Evolutionary conservation across 495 filamentous ascomycete species (phyloP).

Genomic region (Letharia lupina): DNA sequence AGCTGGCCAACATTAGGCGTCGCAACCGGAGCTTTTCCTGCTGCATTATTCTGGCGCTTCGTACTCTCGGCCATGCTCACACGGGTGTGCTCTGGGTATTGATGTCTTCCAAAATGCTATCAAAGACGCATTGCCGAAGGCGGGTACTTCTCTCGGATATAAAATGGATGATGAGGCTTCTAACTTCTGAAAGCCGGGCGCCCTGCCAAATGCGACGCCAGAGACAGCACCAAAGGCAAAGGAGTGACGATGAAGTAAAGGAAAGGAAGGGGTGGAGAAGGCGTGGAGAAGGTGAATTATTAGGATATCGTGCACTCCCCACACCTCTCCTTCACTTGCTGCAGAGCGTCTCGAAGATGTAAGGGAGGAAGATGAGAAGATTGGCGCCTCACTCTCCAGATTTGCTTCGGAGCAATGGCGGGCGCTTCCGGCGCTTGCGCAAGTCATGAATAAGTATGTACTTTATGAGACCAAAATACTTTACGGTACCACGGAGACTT

Average conservation of each 20-base stretch:
- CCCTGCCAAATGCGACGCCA: neutral
- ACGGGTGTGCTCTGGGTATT: conserved; percentile 22
- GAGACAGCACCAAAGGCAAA: conserved; percentile 11
- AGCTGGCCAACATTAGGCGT: conserved; percentile 20
- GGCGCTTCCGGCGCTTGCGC: conserved; percentile 10
- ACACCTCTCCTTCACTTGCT: conserved; percentile 17
- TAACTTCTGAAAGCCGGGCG: neutral
- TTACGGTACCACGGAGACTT: no score
- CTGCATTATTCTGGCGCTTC: conserved; percentile 39
- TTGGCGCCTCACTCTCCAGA: neutral
- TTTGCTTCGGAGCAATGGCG: neutral
- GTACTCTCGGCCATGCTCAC: conserved; percentile 32
- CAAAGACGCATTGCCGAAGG: conserved; percentile 15
- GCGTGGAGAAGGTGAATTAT: neutral
- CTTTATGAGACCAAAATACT: no score
- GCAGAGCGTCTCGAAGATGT: conserved; percentile 1
- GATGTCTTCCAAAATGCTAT: neutral
- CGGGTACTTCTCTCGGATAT: neutral
- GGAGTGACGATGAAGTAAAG: conserved; percentile 24
- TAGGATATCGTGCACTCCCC: conserved; percentile 1
- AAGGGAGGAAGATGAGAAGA: neutral
- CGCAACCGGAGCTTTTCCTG: conserved; percentile 33
- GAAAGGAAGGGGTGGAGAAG: conserved; percentile 6
- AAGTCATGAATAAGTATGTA: neutral
- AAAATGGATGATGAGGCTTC: neutral